Conservation (phyloP, 176 grass and related monocot species). For the Aegilops speltoides region DNA sequence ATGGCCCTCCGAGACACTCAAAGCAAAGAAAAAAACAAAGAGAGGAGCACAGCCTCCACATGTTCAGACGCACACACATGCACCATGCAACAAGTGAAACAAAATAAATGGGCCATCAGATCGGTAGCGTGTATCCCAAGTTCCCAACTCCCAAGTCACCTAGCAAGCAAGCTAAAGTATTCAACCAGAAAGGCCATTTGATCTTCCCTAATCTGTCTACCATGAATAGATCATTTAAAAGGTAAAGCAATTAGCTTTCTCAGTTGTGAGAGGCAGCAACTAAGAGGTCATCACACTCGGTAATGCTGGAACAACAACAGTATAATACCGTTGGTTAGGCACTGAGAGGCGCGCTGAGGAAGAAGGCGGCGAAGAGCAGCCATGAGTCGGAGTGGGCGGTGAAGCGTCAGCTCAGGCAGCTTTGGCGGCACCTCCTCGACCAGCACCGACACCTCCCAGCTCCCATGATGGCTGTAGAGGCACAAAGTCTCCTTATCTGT, state of each 20-base stretch:
- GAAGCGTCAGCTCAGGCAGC: constrained; percentile 66
- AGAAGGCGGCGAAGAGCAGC: constrained; percentile 67
- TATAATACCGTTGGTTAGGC: constrained; percentile 25
- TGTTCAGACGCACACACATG: constrained; percentile 31
- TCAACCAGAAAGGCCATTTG: background rate
- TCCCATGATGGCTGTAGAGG: constrained; percentile 47
- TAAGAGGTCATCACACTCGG: background rate
- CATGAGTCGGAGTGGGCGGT: constrained; percentile 67
- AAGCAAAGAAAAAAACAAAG: constrained; percentile 34
- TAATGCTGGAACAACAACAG: background rate
- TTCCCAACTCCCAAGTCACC: background rate
- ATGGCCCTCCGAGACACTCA: constrained; percentile 40
- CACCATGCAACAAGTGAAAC: constrained; percentile 5
- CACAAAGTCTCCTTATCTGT: constrained; percentile 72
- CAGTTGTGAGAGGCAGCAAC: background rate
- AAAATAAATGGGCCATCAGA: constrained; percentile 5
- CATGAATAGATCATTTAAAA: background rate
- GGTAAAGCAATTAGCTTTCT: background rate
- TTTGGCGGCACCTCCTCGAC: constrained; percentile 76
- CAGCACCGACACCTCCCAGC: constrained; percentile 57
- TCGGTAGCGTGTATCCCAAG: too few relatives aligned
- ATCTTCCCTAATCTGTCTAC: constrained; percentile 4
- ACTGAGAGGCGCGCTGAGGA: constrained; percentile 54
- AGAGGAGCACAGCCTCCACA: constrained; percentile 33
- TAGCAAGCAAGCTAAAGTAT: constrained; percentile 27